Evolutionary conservation across 148 eudicot species (phyloP).

Genomic region (Amaranthus hypochondriacus): DNA sequence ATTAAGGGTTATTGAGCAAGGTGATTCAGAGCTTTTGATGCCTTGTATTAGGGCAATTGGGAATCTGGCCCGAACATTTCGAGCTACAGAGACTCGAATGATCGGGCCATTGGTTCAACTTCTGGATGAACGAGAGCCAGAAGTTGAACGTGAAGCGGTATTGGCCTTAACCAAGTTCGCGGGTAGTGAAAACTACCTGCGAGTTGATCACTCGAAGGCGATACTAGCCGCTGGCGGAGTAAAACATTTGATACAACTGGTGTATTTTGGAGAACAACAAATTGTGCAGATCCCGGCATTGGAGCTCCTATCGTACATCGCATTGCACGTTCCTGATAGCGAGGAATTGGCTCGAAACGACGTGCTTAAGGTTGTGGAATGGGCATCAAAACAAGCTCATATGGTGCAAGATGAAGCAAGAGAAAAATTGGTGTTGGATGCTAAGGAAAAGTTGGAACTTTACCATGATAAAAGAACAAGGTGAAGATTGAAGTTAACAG

Average conservation of each 20-base stretch:
- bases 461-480: slow-evolving; percentile 75
- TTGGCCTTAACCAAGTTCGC: slow-evolving; percentile 71
- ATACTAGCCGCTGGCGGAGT: slow-evolving; percentile 71
- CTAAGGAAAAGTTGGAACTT: slow-evolving; percentile 69
- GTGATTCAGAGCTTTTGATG: slow-evolving; percentile 54
- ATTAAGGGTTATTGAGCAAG: slow-evolving; percentile 45
- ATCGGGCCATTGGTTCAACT: slow-evolving; percentile 68
- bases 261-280: slow-evolving; percentile 81
- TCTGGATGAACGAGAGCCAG: slow-evolving; percentile 74
- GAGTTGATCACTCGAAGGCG: slow-evolving; percentile 76
- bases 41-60: slow-evolving; percentile 82
- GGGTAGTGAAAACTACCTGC: slow-evolving; percentile 63
- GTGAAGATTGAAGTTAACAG: slow-evolving; percentile 16
- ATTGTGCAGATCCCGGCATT: slow-evolving; percentile 58
- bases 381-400: slow-evolving; percentile 80
- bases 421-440: slow-evolving; percentile 55
- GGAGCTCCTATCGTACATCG: slow-evolving; percentile 58
- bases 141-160: slow-evolving; percentile 61
- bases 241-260: slow-evolving; percentile 78
- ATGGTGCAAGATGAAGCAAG: slow-evolving; percentile 53
- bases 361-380: slow-evolving; percentile 71
- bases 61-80: slow-evolving; percentile 73
- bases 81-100: slow-evolving; percentile 86
- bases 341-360: slow-evolving; percentile 69
- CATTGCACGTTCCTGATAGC: slow-evolving; percentile 73